phyloP scores from a whole-genome alignment of 306 rosid genomes.

The Medicago lupulina region DNA sequence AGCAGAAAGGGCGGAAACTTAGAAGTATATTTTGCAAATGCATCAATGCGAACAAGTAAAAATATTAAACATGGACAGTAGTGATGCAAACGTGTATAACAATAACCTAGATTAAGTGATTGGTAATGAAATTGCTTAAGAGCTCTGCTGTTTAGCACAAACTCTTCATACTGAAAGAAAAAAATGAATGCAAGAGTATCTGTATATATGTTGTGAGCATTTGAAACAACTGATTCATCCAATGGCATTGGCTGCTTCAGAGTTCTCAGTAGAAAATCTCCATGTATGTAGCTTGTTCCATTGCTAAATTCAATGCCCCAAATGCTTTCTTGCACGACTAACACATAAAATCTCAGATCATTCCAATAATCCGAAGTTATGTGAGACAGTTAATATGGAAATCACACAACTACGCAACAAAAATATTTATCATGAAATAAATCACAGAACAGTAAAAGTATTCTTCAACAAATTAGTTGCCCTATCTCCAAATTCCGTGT shows the following conservation, averaged over 20 bases:
- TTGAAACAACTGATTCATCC: constrained; percentile 29
- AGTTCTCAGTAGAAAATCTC: constrained; percentile 33
- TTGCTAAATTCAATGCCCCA: constrained; percentile 32
- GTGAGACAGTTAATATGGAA: constrained; percentile 6
- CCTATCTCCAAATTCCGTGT: constrained; percentile 22
- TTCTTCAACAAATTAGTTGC: constrained; percentile 1
- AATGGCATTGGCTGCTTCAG: constrained; percentile 24
- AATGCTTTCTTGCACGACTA: constrained; percentile 17
- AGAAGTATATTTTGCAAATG: constrained; percentile 15
- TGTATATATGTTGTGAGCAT: constrained; percentile 16
- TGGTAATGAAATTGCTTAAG: constrained; percentile 1
- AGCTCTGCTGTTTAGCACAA: constrained; percentile 26
- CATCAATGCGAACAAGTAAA: constrained; percentile 11
- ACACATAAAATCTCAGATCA: constrained; percentile 34
- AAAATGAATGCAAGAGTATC: constrained; percentile 25
- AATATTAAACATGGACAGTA: constrained; percentile 15
- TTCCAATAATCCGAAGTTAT: constrained; percentile 6
- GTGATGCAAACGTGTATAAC: constrained; percentile 2
- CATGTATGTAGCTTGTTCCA: constrained; percentile 15
- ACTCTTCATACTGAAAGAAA: constrained; percentile 21
- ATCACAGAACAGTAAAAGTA: neutral
- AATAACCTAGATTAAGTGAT: constrained; percentile 14
- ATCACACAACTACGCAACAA: constrained; percentile 22
- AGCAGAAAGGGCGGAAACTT: neutral
- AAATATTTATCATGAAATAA: neutral